phyloP scores from a whole-genome alignment of 345 rosid species.

The Aquilaria sinensis region DNA sequence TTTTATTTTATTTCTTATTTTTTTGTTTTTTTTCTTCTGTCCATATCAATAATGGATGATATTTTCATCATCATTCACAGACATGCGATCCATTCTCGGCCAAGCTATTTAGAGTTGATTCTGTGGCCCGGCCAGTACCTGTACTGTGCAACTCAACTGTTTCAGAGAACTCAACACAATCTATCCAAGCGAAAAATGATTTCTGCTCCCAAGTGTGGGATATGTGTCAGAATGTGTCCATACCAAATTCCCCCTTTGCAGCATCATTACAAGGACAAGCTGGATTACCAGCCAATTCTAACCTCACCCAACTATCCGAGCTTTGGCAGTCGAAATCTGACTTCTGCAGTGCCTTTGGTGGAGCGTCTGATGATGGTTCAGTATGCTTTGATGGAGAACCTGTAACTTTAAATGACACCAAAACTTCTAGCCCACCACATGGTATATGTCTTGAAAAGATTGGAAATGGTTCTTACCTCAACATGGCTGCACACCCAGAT shows the following conservation, averaged over 20 bases:
- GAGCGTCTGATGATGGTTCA: slow-evolving; percentile 41
- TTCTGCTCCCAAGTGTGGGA: slow-evolving; percentile 89
- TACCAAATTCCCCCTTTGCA: slow-evolving; percentile 65
- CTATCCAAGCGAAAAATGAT: slow-evolving; percentile 36
- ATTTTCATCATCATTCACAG: slow-evolving; percentile 23
- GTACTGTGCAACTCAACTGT: slow-evolving; percentile 80
- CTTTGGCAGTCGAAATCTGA: slow-evolving; percentile 63
- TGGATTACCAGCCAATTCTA: slow-evolving; percentile 38
- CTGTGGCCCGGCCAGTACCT: slow-evolving; percentile 56
- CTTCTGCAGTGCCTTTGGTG: slow-evolving; percentile 71
- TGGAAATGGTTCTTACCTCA: slow-evolving; percentile 61
- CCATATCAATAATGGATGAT: too few relatives aligned
- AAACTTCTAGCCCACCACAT: slow-evolving; percentile 32
- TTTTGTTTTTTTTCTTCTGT: not conserved
- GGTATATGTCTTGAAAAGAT: slow-evolving; percentile 84
- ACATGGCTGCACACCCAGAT: slow-evolving; percentile 92
- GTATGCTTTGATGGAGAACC: slow-evolving; percentile 61
- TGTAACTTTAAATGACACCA: slow-evolving; percentile 28
- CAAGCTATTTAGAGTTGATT: slow-evolving; percentile 45
- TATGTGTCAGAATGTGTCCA: slow-evolving; percentile 62
- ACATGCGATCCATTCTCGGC: slow-evolving; percentile 89
- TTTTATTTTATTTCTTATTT: not conserved
- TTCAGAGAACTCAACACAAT: slow-evolving; percentile 50
- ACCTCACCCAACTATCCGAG: slow-evolving; percentile 40
- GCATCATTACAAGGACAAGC: slow-evolving; percentile 59